Evolutionary conservation across 148 eudicot genomes (phyloP).

Genomic region (Pouteria glomerata): DNA sequence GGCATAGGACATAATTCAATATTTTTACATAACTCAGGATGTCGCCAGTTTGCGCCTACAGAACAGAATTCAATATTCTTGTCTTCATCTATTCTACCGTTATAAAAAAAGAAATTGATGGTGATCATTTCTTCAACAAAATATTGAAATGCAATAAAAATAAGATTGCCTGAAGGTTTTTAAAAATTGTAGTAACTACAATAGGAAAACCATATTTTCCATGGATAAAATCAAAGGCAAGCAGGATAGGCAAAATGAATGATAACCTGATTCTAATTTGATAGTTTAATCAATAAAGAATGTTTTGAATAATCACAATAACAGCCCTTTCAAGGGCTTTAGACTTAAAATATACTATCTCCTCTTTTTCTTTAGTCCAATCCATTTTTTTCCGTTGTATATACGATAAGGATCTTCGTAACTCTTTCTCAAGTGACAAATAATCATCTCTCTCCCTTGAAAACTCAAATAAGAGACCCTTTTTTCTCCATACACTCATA

Average conservation of each 20-base stretch:
- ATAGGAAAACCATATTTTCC: not conserved
- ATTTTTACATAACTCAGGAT: too few species aligned
- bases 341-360: not conserved
- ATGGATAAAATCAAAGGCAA: not conserved
- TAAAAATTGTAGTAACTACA: not conserved
- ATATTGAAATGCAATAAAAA: not conserved
- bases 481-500: not conserved
- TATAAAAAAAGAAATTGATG: not conserved
- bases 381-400: not conserved
- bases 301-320: not conserved
- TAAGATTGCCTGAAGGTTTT: not conserved
- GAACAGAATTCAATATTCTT: not conserved
- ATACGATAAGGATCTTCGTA: not conserved
- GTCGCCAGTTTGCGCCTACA: too few species aligned
- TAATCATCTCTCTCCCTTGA: not conserved
- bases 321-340: not conserved
- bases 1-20: not conserved
- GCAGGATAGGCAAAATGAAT: not conserved
- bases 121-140: not conserved
- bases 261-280: too few species aligned
- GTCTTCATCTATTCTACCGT: not conserved
- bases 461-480: not conserved
- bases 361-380: too few species aligned
- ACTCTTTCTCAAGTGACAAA: constrained; percentile 5
- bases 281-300: too few species aligned